These are phyloP conservation scores for Beauveria sp. DNA, from an alignment of 2,329 filamentous ascomycete genomes.

Conservation along the genomic window DNA sequence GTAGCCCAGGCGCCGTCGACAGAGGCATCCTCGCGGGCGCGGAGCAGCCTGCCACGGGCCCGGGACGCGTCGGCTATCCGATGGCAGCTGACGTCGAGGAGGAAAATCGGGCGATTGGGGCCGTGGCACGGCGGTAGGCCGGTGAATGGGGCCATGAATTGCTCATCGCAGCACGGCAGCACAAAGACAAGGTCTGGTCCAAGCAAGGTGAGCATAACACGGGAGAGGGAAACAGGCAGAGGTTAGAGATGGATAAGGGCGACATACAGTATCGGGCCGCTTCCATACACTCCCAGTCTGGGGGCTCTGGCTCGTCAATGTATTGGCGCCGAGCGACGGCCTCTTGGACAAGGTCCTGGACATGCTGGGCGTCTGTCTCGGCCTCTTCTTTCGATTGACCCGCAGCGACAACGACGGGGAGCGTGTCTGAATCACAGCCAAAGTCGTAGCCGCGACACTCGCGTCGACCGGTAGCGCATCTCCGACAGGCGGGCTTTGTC, in stretches of 20 bases:
- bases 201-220: background rate
- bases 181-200: background rate
- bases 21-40: background rate
- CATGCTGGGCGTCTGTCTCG: background rate
- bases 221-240: background rate
- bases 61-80: background rate
- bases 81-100: slow-evolving; percentile 1
- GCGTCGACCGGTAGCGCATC: background rate
- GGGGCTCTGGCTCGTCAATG: background rate
- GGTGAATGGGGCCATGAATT: background rate
- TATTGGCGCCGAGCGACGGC: background rate
- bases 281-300: slow-evolving; percentile 2
- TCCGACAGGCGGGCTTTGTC: background rate
- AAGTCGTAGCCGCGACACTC: slow-evolving; percentile 2
- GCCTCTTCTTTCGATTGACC: background rate
- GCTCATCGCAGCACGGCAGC: background rate
- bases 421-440: background rate
- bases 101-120: background rate
- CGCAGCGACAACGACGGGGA: background rate
- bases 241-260: background rate
- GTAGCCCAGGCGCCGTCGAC: background rate
- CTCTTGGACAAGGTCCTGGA: background rate
- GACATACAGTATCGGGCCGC: slow-evolving; percentile 1
- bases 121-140: background rate
- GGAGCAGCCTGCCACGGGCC: background rate